Evolutionary conservation across 345 rosid genomes (phyloP).

Genomic region (Bretschneidera sinensis): DNA sequence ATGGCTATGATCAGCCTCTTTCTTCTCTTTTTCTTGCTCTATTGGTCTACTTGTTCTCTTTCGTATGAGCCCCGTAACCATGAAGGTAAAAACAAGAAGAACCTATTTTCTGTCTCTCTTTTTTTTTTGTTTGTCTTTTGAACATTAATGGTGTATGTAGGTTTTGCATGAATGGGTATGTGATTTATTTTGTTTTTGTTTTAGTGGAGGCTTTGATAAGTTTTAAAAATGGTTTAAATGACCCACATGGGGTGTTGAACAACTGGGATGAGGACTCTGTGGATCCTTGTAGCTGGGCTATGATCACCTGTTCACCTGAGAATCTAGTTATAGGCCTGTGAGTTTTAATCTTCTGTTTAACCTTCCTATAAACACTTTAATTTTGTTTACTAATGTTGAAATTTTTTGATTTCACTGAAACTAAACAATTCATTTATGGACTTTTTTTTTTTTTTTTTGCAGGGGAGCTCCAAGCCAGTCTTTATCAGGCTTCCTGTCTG

Average conservation of each 20-base stretch:
- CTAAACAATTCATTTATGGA: conserved; percentile 22
- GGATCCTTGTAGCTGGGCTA: conserved; percentile 98
- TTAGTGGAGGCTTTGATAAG: conserved; percentile 80
- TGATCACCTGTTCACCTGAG: conserved; percentile 81
- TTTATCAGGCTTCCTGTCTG: conserved; percentile 79
- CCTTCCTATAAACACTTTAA: neutral
- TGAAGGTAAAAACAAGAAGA: conserved; percentile 52
- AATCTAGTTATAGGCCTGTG: conserved; percentile 80
- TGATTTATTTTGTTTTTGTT: conserved; percentile 9
- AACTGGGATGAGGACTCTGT: conserved; percentile 95
- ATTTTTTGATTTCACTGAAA: neutral
- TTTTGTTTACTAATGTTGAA: neutral
- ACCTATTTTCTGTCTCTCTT: neutral
- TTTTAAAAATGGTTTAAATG: conserved; percentile 48
- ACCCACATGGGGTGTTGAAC: conserved; percentile 81
- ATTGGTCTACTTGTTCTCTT: conserved; percentile 24
- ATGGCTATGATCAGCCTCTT: conserved; percentile 29
- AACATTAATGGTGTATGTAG: neutral
- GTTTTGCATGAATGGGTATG: neutral
- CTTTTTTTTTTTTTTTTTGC: conserved; percentile 17
- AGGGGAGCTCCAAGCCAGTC: conserved; percentile 96
- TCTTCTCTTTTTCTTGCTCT: conserved; percentile 30
- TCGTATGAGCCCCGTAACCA: conserved; percentile 79
- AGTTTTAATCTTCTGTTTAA: conserved; percentile 17
- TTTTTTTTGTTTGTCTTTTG: neutral